Base-by-base conservation (phyloP, 2,329 filamentous ascomycete genomes). In the Mycocentrospora acerina region DNA sequence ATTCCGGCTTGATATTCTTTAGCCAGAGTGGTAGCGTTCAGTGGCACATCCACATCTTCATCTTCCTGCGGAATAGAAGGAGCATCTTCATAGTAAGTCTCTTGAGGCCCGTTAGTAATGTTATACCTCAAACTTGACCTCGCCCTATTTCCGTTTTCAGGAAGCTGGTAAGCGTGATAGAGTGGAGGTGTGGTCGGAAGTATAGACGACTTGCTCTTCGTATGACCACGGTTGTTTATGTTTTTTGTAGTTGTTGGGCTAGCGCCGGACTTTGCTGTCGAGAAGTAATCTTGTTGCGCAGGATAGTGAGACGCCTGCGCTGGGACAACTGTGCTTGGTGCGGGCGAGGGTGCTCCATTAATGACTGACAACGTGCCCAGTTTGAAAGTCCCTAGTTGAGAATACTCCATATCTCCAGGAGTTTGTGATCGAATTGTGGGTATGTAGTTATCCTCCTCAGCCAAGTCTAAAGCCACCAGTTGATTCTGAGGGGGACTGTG, bases 281-380 rank as follows among this genome's bases (percentile, higher is more conserved):
- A 51, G 29, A 66, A 66, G 38, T 68, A 64, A 18, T 66, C 63
- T 1, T 52, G 53, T 19, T 54, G 48, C 28, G 46, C 37, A 32
- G 25, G 24, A 12, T 35, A 19, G 7, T 37, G 34, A 11, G 50
- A 48, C 15, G 24, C 46, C 4, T 34, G 32, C 6, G 42, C 48
- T 9, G 42, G 22, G 9, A 49, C 29, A 16, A 34, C 46, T 27
- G 65, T 51, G 42, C 69, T 70, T 3, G 69, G 62, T 31, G 68
- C 69, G 11, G 73, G 73, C 3, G 73, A 75, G 8, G 70, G 62
- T 12, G 67, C 61, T 7, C 73, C 73, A 40, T 76, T 76, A 5
- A 71, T 74, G 13, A 76, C 66, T 13, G 68, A 62, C 7, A 76
- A 59, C 3, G 71, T 69, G 7, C 73, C 73, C 6, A 69, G 60